A percentile compares a stretch with the other conserved stretches of the same genome.
phyloP scores from a whole-genome alignment of 176 grass and related monocot species.

The Paspalum notatum region DNA sequence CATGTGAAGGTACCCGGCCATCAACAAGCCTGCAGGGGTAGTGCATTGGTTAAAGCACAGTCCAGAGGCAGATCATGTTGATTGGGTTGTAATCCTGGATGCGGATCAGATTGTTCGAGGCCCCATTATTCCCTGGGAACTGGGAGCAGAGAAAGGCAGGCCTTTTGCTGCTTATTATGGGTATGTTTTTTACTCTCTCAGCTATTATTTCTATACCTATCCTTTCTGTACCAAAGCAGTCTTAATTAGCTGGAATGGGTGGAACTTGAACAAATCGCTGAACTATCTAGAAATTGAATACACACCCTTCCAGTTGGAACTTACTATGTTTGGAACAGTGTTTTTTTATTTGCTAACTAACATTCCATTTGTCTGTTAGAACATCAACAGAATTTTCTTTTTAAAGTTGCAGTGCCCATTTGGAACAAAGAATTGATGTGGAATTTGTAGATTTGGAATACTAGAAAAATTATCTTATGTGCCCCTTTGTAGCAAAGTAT shows the following conservation, averaged over 20 bases:
- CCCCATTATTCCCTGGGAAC: constrained; percentile 88
- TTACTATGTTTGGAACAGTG: constrained; percentile 5
- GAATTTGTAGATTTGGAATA: no score
- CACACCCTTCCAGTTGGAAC: neutral
- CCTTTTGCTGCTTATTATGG: constrained; percentile 93
- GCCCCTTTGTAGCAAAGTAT: no score
- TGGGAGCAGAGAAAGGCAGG: constrained; percentile 89
- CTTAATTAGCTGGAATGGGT: neutral
- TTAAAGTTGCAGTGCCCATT: neutral
- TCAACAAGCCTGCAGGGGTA: constrained; percentile 94
- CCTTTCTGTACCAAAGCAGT: neutral
- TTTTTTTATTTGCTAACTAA: neutral
- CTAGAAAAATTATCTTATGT: no score
- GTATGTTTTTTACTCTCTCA: constrained; percentile 40
- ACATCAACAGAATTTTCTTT: neutral
- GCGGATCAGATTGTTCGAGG: constrained; percentile 93
- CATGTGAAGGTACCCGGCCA: constrained; percentile 81
- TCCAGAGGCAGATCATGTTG: constrained; percentile 77
- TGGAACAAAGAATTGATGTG: no score
- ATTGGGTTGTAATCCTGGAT: constrained; percentile 93
- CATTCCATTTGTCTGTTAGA: constrained; percentile 6
- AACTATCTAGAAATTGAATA: neutral
- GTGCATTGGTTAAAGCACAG: constrained; percentile 94
- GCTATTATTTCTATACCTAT: neutral
- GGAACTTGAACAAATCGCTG: neutral